Percentiles rank a stretch among this genome's conserved stretches.
Evolutionary conservation across 352 stramenopile genomes (phyloP).

Genomic region (Phytophthora capsici): DNA sequence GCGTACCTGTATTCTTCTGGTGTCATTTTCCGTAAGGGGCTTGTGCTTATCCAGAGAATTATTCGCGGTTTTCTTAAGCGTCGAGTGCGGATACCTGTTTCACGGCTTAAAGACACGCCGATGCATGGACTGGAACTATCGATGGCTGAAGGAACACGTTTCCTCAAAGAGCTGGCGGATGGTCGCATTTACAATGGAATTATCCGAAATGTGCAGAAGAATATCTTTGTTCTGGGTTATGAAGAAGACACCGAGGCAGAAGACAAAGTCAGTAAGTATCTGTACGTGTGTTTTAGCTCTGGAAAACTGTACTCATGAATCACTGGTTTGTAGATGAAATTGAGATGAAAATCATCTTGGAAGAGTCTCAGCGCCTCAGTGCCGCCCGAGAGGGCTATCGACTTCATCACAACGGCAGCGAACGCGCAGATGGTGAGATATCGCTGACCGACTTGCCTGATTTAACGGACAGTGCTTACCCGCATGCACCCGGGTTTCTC

Average conservation of each 20-base stretch:
- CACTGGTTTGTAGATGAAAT: conserved; percentile 54
- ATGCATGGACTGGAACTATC: conserved; percentile 17
- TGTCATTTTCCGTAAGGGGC: conserved; percentile 73
- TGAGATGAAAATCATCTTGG: conserved; percentile 80
- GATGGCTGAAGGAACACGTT: conserved; percentile 65
- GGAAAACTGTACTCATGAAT: not conserved
- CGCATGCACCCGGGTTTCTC: conserved; percentile 26
- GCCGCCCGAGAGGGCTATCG: conserved; percentile 38
- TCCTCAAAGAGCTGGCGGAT: conserved; percentile 77
- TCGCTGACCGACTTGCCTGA: conserved; percentile 63
- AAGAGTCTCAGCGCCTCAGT: conserved; percentile 64
- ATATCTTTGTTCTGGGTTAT: conserved; percentile 65
- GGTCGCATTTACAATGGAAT: conserved; percentile 72
- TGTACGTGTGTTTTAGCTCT: not conserved
- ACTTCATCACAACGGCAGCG: conserved; percentile 5
- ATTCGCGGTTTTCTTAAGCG: conserved; percentile 76
- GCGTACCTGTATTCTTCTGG: conserved; percentile 72
- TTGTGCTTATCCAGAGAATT: conserved; percentile 75
- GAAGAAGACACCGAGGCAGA: conserved; percentile 62
- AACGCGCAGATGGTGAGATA: conserved; percentile 52
- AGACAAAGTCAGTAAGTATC: conserved; percentile 71
- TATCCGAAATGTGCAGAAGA: conserved; percentile 52
- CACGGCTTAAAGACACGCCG: not conserved
- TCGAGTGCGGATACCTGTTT: conserved; percentile 37
- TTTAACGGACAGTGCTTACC: conserved; percentile 29